Evolutionary conservation across 2,329 filamentous ascomycete species (phyloP).

Genomic region (Tolypocladium paradoxum): DNA sequence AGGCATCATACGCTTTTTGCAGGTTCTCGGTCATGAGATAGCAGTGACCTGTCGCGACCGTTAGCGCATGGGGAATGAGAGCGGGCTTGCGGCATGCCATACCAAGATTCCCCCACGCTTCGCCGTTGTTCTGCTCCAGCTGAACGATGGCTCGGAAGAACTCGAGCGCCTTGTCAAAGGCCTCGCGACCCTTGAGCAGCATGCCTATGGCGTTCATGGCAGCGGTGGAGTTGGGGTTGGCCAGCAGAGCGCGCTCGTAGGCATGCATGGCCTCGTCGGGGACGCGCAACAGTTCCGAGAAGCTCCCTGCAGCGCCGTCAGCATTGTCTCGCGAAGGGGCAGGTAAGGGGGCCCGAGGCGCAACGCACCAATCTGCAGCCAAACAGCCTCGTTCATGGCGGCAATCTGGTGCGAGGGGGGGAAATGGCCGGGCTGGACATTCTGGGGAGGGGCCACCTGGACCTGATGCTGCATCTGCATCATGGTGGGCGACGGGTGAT

Average conservation of each 20-base stretch:
- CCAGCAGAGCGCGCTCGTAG: constrained; percentile 80
- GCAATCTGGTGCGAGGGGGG: constrained; percentile 64
- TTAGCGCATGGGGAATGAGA: constrained; percentile 6
- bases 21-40: constrained; percentile 98
- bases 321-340: not conserved
- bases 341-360: not conserved
- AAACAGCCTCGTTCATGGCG: constrained; percentile 74
- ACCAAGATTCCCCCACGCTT: constrained; percentile 95
- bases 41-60: constrained; percentile 62
- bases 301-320: constrained; percentile 48
- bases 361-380: constrained; percentile 79
- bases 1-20: constrained; percentile 92
- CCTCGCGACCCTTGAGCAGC: constrained; percentile 83
- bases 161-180: constrained; percentile 88
- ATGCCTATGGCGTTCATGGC: constrained; percentile 93
- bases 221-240: constrained; percentile 78
- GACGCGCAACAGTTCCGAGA: constrained; percentile 80
- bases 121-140: constrained; percentile 78
- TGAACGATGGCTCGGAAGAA: constrained; percentile 87
- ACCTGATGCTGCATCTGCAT: constrained; percentile 56
- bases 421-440: constrained; percentile 45
- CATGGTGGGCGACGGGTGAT: constrained; percentile 72
- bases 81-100: constrained; percentile 24
- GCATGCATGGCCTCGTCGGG: constrained; percentile 80
- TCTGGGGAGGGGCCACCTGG: constrained; percentile 44